phyloP scores from a whole-genome alignment of 2,329 filamentous ascomycete species.

The Dothistroma pini region DNA sequence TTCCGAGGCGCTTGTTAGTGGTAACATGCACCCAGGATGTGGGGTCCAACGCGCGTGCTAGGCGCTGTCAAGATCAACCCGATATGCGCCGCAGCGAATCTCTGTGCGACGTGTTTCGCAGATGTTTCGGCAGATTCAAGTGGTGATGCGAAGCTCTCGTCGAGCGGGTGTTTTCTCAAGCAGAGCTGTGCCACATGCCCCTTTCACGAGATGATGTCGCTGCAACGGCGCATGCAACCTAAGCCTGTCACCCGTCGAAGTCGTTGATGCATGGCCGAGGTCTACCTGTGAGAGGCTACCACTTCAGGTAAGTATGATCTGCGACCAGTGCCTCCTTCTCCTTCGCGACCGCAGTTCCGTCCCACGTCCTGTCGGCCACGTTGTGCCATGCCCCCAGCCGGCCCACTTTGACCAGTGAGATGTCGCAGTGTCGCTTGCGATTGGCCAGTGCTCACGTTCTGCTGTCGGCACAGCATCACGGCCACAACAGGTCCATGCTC shows the following conservation, averaged over 20 bases:
- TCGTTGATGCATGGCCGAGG: background rate
- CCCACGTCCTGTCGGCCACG: background rate
- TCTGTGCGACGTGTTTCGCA: background rate
- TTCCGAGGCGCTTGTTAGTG: constrained; percentile 3
- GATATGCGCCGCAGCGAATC: background rate
- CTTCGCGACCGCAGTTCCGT: background rate
- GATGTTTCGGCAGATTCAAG: background rate
- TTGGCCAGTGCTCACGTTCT: background rate
- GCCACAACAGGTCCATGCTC: background rate
- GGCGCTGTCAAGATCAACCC: background rate
- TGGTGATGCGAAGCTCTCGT: background rate
- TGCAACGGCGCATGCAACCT: background rate
- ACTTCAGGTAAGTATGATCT: background rate
- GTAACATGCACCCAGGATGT: background rate
- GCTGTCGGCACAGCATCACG: background rate
- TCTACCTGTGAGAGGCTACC: background rate
- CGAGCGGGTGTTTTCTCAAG: background rate
- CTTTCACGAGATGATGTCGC: background rate
- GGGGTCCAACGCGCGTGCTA: constrained; percentile 4
- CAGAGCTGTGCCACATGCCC: background rate
- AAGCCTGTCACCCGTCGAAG: background rate
- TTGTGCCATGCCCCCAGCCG: background rate
- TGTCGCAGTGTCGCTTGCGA: background rate
- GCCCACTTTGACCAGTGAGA: background rate
- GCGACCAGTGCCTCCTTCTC: background rate